Percentiles rank a stretch among this genome's conserved stretches.
These are phyloP conservation scores for Pyrenophora seminiperda DNA, from an alignment of 2,329 filamentous ascomycete species.

Conservation along the genomic window DNA sequence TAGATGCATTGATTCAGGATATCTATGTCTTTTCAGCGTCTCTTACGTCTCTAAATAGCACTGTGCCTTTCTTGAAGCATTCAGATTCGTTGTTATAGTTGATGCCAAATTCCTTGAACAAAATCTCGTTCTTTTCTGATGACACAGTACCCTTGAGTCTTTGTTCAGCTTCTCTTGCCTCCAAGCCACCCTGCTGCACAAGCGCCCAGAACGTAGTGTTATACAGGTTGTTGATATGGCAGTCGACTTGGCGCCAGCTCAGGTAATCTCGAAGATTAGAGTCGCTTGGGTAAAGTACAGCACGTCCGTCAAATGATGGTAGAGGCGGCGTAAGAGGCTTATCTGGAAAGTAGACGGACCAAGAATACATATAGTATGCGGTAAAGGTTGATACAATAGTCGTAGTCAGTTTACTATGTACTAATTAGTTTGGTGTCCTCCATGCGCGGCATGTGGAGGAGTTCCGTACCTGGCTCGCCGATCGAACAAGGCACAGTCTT, in stretches of 20 bases:
- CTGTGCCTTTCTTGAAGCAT: constrained; percentile 91
- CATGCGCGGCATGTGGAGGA: constrained; percentile 11
- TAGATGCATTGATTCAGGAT: constrained; percentile 6
- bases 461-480: constrained; percentile 70
- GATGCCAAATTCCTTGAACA: constrained; percentile 85
- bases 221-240: constrained; percentile 98
- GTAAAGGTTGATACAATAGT: constrained; percentile 94
- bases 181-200: constrained; percentile 77
- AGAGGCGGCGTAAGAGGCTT: constrained; percentile 71
- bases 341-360: constrained; percentile 77
- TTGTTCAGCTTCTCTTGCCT: constrained; percentile 78
- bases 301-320: constrained; percentile 90
- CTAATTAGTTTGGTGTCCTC: constrained; percentile 22
- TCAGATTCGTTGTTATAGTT: constrained; percentile 98
- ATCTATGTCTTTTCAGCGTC: neutral
- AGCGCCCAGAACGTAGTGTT: constrained; percentile 96
- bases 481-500: constrained; percentile 81
- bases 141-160: constrained; percentile 80
- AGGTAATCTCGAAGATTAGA: constrained; percentile 90
- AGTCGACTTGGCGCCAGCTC: constrained; percentile 96
- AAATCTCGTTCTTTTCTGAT: constrained; percentile 91
- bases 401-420: constrained; percentile 79
- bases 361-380: constrained; percentile 82
- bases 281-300: constrained; percentile 84
- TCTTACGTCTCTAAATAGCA: constrained; percentile 80